These are phyloP conservation scores for Paxillus rubicundulus DNA, from an alignment of 768 basidiomycete species.

Conservation along the genomic window DNA sequence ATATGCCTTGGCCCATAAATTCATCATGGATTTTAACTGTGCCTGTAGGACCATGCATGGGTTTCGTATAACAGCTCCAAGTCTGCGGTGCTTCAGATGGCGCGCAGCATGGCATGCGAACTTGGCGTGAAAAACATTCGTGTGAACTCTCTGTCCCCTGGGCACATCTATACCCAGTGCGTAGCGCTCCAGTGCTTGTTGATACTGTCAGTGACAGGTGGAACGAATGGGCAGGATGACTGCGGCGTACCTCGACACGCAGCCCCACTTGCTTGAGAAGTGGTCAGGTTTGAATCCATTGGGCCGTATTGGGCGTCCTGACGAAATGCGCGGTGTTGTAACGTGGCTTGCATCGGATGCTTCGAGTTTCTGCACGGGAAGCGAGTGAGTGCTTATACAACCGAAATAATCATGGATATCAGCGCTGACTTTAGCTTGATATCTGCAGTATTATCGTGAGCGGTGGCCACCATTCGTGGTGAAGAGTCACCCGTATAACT, in stretches of 20 bases:
- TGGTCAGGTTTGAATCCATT: conserved; percentile 72
- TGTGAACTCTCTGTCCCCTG: conserved; percentile 75
- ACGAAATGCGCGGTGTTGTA: conserved; percentile 71
- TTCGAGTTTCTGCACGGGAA: conserved; percentile 75
- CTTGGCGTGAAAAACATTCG: conserved; percentile 63
- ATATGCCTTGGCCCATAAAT: background rate
- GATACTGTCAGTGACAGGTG: background rate
- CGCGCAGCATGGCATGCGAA: conserved; percentile 79
- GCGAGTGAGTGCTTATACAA: conserved; percentile 56
- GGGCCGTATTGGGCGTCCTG: conserved; percentile 66
- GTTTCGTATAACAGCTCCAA: conserved; percentile 77
- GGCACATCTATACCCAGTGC: conserved; percentile 70
- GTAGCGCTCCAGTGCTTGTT: conserved; percentile 16
- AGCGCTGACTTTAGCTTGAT: background rate
- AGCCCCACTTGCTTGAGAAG: conserved; percentile 60
- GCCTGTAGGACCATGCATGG: conserved; percentile 65
- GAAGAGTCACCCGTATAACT: conserved; percentile 14
- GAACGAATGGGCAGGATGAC: conserved; percentile 55
- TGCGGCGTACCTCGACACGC: conserved; percentile 61
- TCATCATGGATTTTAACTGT: background rate
- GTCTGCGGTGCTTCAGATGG: conserved; percentile 77
- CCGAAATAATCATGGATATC: background rate
- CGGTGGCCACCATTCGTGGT: conserved; percentile 34
- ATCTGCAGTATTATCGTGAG: conserved; percentile 27
- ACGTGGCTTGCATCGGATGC: conserved; percentile 75